Percentiles rank a stretch among this genome's conserved stretches.
These are phyloP conservation scores for Chalciporus piperatus DNA, from an alignment of 768 basidiomycete genomes.

Conservation along the genomic window DNA sequence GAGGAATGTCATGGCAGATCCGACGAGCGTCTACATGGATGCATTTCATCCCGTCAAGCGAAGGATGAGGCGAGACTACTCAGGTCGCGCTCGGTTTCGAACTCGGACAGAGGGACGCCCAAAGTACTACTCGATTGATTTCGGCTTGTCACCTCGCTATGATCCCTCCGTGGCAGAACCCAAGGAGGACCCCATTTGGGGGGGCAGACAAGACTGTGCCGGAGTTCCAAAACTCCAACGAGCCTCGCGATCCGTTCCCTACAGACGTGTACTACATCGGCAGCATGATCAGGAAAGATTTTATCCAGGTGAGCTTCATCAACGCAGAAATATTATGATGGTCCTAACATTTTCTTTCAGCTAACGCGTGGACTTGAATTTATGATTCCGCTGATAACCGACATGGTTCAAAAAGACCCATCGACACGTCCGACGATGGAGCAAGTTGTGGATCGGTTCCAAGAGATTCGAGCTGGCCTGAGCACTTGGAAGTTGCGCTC, in stretches of 20 bases:
- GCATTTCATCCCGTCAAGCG: constrained; percentile 3
- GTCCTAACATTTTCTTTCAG: no score
- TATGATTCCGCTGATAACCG: constrained; percentile 27
- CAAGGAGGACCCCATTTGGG: constrained; percentile 27
- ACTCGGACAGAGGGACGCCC: constrained; percentile 26
- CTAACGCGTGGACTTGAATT: constrained; percentile 22
- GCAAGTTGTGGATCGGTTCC: constrained; percentile 31
- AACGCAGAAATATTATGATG: no score
- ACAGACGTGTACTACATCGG: constrained; percentile 42
- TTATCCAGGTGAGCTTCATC: constrained; percentile 24
- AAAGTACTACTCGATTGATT: constrained; percentile 17
- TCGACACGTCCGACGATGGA: constrained; percentile 34
- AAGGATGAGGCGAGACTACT: background rate
- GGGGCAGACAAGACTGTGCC: constrained; percentile 42
- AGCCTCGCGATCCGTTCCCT: constrained; percentile 36
- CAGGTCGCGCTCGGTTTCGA: background rate
- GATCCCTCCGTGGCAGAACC: constrained; percentile 19
- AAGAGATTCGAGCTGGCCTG: constrained; percentile 13
- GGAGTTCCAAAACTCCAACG: constrained; percentile 24
- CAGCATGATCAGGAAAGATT: constrained; percentile 31
- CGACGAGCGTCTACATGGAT: constrained; percentile 19
- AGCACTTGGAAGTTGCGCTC: constrained; percentile 25
- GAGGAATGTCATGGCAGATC: constrained; percentile 32
- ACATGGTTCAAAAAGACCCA: constrained; percentile 37
- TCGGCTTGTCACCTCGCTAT: constrained; percentile 32